Conservation (phyloP, 306 rosid genomes). For the Vigna unguiculata region DNA sequence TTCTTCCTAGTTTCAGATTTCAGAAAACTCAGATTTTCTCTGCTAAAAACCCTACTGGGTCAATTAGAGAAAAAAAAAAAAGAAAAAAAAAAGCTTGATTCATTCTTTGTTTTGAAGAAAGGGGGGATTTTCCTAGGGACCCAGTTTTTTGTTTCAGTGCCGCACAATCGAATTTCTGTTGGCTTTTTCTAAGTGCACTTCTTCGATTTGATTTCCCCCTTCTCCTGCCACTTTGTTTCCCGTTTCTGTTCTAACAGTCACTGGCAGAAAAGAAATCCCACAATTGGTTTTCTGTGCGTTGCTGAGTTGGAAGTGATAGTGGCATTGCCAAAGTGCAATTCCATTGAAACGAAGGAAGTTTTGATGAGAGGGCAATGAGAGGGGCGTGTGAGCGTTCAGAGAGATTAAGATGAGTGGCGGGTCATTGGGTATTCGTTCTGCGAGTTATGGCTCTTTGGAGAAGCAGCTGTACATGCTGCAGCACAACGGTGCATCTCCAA, state of each 20-base stretch:
- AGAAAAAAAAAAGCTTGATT: slow-evolving; percentile 16
- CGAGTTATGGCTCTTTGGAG: slow-evolving; percentile 85
- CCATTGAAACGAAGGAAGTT: not conserved
- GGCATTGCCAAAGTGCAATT: slow-evolving; percentile 27
- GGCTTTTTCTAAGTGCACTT: slow-evolving; percentile 14
- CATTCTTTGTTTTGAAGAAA: slow-evolving; percentile 36
- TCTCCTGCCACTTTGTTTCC: not conserved
- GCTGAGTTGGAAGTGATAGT: slow-evolving; percentile 50
- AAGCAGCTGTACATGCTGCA: slow-evolving; percentile 64
- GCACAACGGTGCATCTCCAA: slow-evolving; percentile 38
- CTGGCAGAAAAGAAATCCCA: not conserved
- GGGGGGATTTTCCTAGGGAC: slow-evolving; percentile 8
- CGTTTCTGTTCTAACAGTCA: not conserved
- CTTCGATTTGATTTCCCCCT: slow-evolving; percentile 27
- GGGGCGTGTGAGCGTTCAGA: slow-evolving; percentile 34
- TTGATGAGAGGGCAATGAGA: slow-evolving; percentile 52
- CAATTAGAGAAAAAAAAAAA: slow-evolving; percentile 43
- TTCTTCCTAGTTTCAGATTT: slow-evolving; percentile 50
- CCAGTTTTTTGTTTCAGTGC: slow-evolving; percentile 38
- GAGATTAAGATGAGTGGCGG: slow-evolving; percentile 57
- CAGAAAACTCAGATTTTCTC: slow-evolving; percentile 53
- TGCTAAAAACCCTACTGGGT: slow-evolving; percentile 48
- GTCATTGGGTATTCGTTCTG: slow-evolving; percentile 79
- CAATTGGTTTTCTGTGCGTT: not conserved
- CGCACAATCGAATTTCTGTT: slow-evolving; percentile 35